These are phyloP conservation scores for Fusarium paranaense DNA, from an alignment of 2,329 filamentous ascomycete species.

Conservation along the genomic window DNA sequence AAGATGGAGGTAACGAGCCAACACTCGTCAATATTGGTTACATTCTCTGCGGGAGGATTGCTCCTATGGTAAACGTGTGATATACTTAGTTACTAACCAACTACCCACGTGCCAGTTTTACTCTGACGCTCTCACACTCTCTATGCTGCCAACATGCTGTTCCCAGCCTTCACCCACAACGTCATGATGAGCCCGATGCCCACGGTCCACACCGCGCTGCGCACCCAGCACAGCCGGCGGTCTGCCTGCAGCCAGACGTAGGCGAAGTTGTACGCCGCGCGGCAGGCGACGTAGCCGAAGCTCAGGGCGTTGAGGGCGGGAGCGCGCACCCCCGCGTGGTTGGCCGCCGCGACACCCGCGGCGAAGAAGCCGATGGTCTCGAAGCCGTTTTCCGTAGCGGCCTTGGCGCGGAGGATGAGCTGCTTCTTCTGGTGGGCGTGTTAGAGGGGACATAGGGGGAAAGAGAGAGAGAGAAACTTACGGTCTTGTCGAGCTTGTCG, in stretches of 20 bases:
- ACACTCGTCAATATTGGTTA: background rate
- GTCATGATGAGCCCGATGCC: conserved; percentile 49
- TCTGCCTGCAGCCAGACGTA: conserved; percentile 60
- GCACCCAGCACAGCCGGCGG: conserved; percentile 49
- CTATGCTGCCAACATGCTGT: conserved; percentile 32
- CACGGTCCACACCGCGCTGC: conserved; percentile 53
- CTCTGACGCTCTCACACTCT: background rate
- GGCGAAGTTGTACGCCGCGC: conserved; percentile 54
- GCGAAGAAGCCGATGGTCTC: conserved; percentile 59
- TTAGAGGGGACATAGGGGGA: background rate
- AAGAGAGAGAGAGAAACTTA: conserved; percentile 10
- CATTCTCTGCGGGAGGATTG: background rate
- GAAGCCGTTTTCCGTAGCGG: conserved; percentile 57
- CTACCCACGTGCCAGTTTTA: background rate
- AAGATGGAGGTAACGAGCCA: background rate
- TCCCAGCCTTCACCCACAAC: conserved; percentile 57
- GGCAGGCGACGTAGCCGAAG: conserved; percentile 54
- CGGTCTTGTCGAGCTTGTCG: conserved; percentile 46
- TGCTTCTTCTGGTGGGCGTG: conserved; percentile 61
- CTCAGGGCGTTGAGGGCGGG: conserved; percentile 55
- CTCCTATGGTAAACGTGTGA: background rate
- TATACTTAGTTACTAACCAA: background rate
- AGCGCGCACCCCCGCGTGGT: conserved; percentile 54
- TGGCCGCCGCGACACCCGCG: conserved; percentile 58
- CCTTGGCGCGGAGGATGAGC: conserved; percentile 64